These are phyloP conservation scores for Myxozyma neotropica DNA, from an alignment of 805 yeast genomes.

Conservation along the genomic window DNA sequence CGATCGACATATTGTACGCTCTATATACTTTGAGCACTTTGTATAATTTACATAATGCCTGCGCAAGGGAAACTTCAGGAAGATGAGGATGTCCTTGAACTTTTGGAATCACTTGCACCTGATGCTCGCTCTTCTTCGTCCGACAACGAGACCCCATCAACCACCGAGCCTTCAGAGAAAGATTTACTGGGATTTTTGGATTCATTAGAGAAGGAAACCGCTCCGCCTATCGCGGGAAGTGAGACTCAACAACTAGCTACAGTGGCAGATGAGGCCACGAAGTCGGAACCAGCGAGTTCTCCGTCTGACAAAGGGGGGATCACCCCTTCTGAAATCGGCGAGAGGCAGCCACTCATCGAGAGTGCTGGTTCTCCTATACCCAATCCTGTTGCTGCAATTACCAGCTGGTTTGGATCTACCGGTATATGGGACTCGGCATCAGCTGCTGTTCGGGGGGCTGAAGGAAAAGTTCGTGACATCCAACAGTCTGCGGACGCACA, in stretches of 20 bases:
- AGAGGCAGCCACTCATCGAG: neutral
- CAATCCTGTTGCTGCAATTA: conserved; percentile 19
- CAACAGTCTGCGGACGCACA: conserved; percentile 40
- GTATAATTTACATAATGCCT: conserved; percentile 28
- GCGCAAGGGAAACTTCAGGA: conserved; percentile 16
- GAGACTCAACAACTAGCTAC: neutral
- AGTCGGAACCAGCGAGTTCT: neutral
- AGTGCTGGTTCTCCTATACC: neutral
- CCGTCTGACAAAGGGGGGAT: neutral
- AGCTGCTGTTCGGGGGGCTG: conserved; percentile 48
- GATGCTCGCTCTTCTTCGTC: conserved; percentile 20
- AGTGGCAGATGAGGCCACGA: neutral
- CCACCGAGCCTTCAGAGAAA: conserved; percentile 39
- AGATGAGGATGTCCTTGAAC: conserved; percentile 46
- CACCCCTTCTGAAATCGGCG: neutral
- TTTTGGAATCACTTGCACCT: conserved; percentile 44
- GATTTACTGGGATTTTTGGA: conserved; percentile 49
- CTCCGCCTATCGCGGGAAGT: neutral
- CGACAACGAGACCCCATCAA: conserved; percentile 4
- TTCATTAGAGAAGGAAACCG: conserved; percentile 42
- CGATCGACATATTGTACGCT: no score
- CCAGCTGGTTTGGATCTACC: conserved; percentile 38
- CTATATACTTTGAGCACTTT: no score
- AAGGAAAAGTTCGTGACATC: conserved; percentile 45
- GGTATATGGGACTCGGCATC: conserved; percentile 48